A percentile compares a stretch with the other conserved stretches of the same genome.
phyloP scores from a whole-genome alignment of 495 filamentous ascomycete genomes.

The Bombardia bombarda region DNA sequence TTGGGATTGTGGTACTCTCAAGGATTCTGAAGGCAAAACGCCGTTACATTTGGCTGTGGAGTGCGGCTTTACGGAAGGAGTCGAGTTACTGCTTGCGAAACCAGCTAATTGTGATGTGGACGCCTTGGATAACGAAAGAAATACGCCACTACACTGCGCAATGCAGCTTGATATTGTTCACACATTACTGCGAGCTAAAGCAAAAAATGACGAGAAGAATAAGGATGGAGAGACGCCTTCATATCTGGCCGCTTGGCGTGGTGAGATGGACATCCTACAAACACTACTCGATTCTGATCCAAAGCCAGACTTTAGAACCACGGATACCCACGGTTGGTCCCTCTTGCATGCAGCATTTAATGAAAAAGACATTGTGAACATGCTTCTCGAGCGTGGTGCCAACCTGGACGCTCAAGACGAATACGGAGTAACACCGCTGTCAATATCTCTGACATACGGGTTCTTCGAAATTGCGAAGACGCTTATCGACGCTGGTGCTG shows the following conservation, averaged over 20 bases:
- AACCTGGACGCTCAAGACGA: background rate
- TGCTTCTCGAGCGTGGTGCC: background rate
- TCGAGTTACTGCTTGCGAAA: background rate
- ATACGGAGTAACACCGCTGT: background rate
- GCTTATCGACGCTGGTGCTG: background rate
- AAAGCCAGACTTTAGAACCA: background rate
- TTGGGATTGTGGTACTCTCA: background rate
- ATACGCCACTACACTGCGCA: background rate
- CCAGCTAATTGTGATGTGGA: background rate
- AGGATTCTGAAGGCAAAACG: background rate
- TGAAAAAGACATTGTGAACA: background rate
- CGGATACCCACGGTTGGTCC: background rate
- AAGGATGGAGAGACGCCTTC: background rate
- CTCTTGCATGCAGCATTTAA: background rate
- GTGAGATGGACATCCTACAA: background rate
- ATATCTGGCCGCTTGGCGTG: background rate
- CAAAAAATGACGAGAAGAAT: background rate
- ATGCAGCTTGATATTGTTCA: background rate
- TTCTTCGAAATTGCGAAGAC: background rate
- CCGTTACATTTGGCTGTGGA: background rate
- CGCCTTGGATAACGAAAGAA: background rate
- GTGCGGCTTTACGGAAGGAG: background rate
- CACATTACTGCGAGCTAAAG: background rate
- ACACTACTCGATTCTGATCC: background rate
- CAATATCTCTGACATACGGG: background rate